phyloP scores from a whole-genome alignment of 2,329 filamentous ascomycete species.

The Xylaria digitata region DNA sequence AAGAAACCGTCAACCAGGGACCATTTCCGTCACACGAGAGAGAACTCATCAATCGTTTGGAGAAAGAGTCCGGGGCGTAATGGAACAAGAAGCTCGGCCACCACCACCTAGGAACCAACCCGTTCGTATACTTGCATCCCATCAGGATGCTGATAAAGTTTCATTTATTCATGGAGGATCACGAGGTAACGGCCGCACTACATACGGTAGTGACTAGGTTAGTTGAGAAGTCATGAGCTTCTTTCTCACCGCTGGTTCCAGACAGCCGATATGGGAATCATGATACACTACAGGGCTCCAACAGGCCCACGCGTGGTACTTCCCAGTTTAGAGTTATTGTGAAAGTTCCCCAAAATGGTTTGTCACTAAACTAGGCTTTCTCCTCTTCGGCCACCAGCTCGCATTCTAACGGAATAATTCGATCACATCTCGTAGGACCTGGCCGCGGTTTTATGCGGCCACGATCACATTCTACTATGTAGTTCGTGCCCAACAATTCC shows the following conservation, averaged over 20 bases:
- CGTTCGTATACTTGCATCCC: constrained; percentile 19
- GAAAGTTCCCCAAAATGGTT: constrained; percentile 35
- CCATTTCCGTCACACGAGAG: constrained; percentile 39
- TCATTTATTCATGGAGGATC: constrained; percentile 18
- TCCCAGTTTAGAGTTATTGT: constrained; percentile 35
- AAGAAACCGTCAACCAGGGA: constrained; percentile 44
- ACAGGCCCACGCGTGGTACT: constrained; percentile 42
- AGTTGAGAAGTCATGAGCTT: constrained; percentile 31
- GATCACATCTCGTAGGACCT: constrained; percentile 46
- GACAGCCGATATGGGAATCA: constrained; percentile 36
- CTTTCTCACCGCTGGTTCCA: constrained; percentile 48
- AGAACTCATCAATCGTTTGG: constrained; percentile 16
- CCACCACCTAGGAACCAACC: constrained; percentile 27
- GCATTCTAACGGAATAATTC: constrained; percentile 46
- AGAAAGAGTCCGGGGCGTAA: constrained; percentile 11
- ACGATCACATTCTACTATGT: constrained; percentile 44
- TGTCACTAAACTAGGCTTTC: constrained; percentile 11
- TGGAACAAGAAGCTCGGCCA: constrained; percentile 35
- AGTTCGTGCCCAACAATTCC: constrained; percentile 48
- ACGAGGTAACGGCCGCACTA: constrained; percentile 36
- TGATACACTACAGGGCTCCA: constrained; percentile 36
- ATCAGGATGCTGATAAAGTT: constrained; percentile 1
- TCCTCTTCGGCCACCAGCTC: constrained; percentile 42
- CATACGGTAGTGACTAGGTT: constrained; percentile 30
- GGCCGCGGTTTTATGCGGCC: constrained; percentile 50